phyloP scores from a whole-genome alignment of 2,329 filamentous ascomycete genomes.

The Zymoseptoria pseudotritici region DNA sequence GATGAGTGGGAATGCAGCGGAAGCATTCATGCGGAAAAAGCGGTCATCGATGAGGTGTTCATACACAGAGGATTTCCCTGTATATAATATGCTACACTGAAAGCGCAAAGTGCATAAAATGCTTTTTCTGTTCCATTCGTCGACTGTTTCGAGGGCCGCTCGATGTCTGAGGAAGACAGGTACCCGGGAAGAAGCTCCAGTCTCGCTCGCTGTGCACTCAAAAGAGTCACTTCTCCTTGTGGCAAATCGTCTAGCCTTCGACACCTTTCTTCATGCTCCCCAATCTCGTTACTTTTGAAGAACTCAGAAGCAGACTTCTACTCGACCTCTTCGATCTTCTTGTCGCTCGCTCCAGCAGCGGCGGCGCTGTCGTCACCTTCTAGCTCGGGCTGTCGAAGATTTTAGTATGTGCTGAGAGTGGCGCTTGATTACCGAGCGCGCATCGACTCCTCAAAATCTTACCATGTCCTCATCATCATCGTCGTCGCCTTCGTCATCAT shows the following conservation, averaged over 20 bases:
- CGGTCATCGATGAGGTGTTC: not conserved
- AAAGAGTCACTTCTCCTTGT: not conserved
- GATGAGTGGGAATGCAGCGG: not conserved
- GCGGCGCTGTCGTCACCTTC: constrained; percentile 50
- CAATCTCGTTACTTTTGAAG: not conserved
- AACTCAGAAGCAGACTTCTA: constrained; percentile 12
- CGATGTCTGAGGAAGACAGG: not conserved
- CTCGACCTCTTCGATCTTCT: constrained; percentile 43
- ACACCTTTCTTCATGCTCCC: not conserved
- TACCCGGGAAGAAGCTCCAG: not conserved
- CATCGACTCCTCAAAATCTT: not conserved
- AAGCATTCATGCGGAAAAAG: not conserved
- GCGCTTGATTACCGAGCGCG: constrained; percentile 59
- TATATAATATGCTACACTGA: not conserved
- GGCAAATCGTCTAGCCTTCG: not conserved
- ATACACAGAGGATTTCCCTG: not conserved
- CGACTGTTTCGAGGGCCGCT: not conserved
- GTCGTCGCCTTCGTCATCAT: constrained; percentile 49
- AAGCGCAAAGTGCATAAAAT: not conserved
- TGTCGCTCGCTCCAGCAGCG: constrained; percentile 24
- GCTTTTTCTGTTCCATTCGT: not conserved
- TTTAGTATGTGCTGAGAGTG: constrained; percentile 29
- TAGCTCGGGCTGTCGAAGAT: constrained; percentile 41
- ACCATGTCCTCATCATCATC: constrained; percentile 52
- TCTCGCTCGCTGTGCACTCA: not conserved